Conservation (phyloP, 208 protist genomes). For the Crithidia thermophila region DNA sequence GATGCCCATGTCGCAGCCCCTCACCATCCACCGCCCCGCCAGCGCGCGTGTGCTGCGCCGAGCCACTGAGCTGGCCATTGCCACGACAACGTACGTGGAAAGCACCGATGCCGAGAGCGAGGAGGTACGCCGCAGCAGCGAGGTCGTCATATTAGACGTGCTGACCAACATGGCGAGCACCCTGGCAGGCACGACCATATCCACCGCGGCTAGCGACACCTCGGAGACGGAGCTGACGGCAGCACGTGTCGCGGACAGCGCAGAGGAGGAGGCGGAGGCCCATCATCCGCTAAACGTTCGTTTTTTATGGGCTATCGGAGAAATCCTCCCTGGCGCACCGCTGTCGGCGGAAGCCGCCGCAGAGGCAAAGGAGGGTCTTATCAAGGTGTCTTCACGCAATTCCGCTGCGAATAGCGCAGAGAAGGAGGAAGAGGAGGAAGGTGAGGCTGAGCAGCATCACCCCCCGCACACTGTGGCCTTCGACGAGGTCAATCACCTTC, state of each 20-base stretch:
- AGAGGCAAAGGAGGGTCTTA: background rate
- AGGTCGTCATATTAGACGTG: conserved; percentile 31
- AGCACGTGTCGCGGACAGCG: background rate
- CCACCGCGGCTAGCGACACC: background rate
- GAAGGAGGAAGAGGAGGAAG: background rate
- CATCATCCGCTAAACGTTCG: conserved; percentile 21
- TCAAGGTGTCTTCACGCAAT: no score
- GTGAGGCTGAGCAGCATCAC: background rate
- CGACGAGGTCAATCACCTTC: background rate
- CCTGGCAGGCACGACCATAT: conserved; percentile 19
- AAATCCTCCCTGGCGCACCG: background rate
- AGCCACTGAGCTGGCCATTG: conserved; percentile 48
- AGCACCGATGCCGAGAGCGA: conserved; percentile 22
- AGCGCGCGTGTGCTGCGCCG: conserved; percentile 19
- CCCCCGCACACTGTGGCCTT: background rate
- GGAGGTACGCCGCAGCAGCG: conserved; percentile 3
- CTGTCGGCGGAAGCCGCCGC: background rate
- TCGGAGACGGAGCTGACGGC: conserved; percentile 7
- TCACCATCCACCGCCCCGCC: conserved; percentile 27
- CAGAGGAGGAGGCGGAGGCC: background rate
- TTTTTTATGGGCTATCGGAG: conserved; percentile 34
- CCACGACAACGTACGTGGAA: conserved; percentile 18
- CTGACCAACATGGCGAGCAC: conserved; percentile 18
- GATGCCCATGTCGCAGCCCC: conserved; percentile 45
- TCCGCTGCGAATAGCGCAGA: background rate